Base-by-base conservation (phyloP, 352 stramenopile species). In the Globisporangium spinosum region DNA sequence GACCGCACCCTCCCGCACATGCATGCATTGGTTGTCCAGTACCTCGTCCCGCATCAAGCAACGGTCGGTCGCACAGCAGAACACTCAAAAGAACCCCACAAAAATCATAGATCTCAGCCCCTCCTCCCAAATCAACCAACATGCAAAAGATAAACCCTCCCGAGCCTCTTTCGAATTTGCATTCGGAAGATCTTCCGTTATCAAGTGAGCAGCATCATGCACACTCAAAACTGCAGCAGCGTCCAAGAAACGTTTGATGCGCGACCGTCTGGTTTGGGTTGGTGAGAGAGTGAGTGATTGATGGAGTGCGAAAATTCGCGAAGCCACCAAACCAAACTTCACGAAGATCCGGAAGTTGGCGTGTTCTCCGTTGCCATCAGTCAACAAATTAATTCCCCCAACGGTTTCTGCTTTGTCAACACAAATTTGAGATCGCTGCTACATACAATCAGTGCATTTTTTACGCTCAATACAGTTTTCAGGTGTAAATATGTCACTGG, bases 1-100 rank as follows among this genome's bases (percentile, higher is more conserved):
- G 56, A 32, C 29, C 32, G 32, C 22, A 45, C 38, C 5, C 47
- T 25, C 58, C 29, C 20, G 9, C 29, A 32, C 12, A n/a, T 57
- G 17, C 60, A 58, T 57, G 17, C 60, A 49, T 57, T 66, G 45
- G 20, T 66, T 66, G 60, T 66, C 60, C 60, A 58, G 60, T 66
- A 49, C 29, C 45, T 66, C 7, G 45, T 51, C 34, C 43, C 45
- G 40, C 29, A 53, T 38, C 27, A 25, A 65, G 25, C 40, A 47
- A 22, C 22, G 49, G 35, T 45, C 15, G 34, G 35, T 45, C 15
- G 8, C 60, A 22, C 60, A 43, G 34, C 55, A 35, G 17, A 57
- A 29, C 23, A 34, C 35, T 20, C 40, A 62, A n/a, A 10, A 61
- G 27, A 13, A 43, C 8, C 29, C 20, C 20, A 38, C 29, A 53